Conservation (phyloP, 805 yeast species). For the Groenewaldozyma salmanticensis region DNA sequence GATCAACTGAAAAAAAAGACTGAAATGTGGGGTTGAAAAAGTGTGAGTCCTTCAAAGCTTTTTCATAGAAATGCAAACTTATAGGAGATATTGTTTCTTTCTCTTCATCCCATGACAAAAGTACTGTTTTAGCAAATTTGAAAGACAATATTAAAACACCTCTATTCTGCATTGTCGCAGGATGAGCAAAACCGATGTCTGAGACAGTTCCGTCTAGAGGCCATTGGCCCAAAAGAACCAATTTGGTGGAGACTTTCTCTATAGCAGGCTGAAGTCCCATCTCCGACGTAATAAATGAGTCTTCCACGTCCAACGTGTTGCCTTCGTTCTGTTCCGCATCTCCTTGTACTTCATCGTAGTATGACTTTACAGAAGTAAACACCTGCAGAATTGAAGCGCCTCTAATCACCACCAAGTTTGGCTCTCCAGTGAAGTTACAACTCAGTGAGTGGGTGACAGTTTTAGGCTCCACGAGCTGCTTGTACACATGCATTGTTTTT, state of each 20-base stretch:
- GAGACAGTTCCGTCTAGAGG: conserved; percentile 61
- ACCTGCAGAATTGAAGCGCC: conserved; percentile 56
- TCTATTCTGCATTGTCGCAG: conserved; percentile 33
- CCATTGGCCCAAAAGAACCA: conserved; percentile 50
- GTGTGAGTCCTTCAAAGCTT: conserved; percentile 35
- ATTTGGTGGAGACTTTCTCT: conserved; percentile 20
- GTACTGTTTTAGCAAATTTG: conserved; percentile 64
- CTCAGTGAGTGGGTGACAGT: conserved; percentile 53
- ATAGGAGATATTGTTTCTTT: conserved; percentile 52
- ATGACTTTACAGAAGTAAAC: conserved; percentile 30
- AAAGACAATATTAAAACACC: conserved; percentile 63
- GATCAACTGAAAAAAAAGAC: conserved; percentile 50
- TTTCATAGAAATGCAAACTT: conserved; percentile 82
- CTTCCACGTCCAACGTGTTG: conserved; percentile 8
- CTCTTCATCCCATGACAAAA: conserved; percentile 58
- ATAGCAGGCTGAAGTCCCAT: conserved; percentile 17
- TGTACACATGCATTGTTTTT: conserved; percentile 85
- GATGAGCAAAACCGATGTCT: conserved; percentile 42
- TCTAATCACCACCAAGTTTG: conserved; percentile 58
- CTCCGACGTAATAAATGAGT: conserved; percentile 18
- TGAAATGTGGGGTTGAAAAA: conserved; percentile 24
- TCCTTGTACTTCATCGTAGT: conserved; percentile 10
- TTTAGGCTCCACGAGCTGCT: conserved; percentile 68
- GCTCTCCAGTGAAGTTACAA: conserved; percentile 29
- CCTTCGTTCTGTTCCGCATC: conserved; percentile 19